Evolutionary conservation across 805 yeast genomes (phyloP), one percentile per base, ranked within the genome.

Genomic region (Pichia occidentalis): DNA sequence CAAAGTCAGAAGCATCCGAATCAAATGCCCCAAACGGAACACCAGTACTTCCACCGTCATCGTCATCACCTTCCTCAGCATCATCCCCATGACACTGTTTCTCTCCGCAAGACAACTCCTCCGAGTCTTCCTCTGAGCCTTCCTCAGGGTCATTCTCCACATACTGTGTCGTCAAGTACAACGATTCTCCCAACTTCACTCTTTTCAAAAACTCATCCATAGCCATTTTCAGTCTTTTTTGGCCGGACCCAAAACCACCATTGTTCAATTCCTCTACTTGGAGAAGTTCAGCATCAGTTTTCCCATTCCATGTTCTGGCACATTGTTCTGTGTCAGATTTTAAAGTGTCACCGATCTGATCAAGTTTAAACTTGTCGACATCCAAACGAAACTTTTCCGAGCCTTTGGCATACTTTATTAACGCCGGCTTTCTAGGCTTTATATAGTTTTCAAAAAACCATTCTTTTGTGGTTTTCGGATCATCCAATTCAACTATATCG

Each of bases 131-230:
- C 36, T 68, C 68, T 34, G 61, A 70, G 7, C 47, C 52, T 5
- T 40, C 52, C 14, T 58, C 64, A 4, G 58, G 57, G 20, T 62
- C 69, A 41, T 71, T 71, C 34, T 70, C 78, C 3, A 47, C 60
- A 50, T 82, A 82, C 47, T 82, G 88, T 0, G 88, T 82, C 1
- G 88, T 82, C 53, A 81, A 60, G 46, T 82, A 81, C 40, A 71
- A 27, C 0, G 64, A 56, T 21, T 58, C 67, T 13, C 71, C 73
- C 3, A 48, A 31, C 21, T 53, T 39, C 20, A 78, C 48, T 42
- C 57, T 62, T 0, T 56, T 51, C 36, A 78, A 54, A 32, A 82
- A 66, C 14, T 75, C 74, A 0, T 51, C 50, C 42, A 81, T 64
- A 3, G 60, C 54, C 74, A 79, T 67, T 38, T 66, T 65, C 12